A percentile compares a stretch with the other conserved stretches of the same genome.
Conservation (phyloP, 1,284 basidiomycete species). For the Sanghuangporus sanghuang region DNA sequence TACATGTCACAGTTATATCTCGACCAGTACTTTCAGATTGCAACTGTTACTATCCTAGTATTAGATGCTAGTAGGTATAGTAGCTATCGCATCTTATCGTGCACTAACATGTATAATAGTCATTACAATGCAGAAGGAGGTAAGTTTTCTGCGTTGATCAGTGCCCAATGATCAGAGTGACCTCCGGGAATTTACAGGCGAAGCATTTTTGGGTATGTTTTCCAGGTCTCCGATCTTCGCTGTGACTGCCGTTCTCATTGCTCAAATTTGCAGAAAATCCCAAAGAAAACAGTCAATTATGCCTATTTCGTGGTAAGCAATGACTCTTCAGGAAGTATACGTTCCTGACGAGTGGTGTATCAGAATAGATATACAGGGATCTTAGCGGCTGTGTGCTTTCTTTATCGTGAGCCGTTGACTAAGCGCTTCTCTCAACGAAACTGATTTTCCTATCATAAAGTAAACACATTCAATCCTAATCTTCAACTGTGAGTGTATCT, state of each 20-base stretch:
- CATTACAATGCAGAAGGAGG: background rate
- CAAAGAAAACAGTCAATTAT: background rate
- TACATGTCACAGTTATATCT: too few species aligned
- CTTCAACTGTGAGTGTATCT: background rate
- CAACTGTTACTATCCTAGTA: too few species aligned
- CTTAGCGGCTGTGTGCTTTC: background rate
- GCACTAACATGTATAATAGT: background rate
- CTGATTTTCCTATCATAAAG: background rate
- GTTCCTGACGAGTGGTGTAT: too few species aligned
- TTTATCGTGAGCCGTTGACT: too few species aligned
- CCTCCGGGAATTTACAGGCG: background rate
- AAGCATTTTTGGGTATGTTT: constrained; percentile 6
- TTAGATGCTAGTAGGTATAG: too few species aligned
- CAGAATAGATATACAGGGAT: background rate
- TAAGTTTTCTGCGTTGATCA: background rate
- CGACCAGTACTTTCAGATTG: too few species aligned
- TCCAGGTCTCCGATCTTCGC: too few species aligned
- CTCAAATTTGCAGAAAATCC: too few species aligned
- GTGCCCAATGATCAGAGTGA: background rate
- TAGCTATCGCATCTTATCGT: too few species aligned
- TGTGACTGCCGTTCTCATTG: too few species aligned
- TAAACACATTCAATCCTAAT: background rate
- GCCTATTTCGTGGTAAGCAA: background rate
- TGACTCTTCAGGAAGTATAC: too few species aligned
- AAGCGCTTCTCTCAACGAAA: background rate